A percentile compares a stretch with the other conserved stretches of the same genome.
These are phyloP conservation scores for Cryptococcus jaspeensis DNA, from an alignment of 1,284 basidiomycete genomes.

Conservation along the genomic window DNA sequence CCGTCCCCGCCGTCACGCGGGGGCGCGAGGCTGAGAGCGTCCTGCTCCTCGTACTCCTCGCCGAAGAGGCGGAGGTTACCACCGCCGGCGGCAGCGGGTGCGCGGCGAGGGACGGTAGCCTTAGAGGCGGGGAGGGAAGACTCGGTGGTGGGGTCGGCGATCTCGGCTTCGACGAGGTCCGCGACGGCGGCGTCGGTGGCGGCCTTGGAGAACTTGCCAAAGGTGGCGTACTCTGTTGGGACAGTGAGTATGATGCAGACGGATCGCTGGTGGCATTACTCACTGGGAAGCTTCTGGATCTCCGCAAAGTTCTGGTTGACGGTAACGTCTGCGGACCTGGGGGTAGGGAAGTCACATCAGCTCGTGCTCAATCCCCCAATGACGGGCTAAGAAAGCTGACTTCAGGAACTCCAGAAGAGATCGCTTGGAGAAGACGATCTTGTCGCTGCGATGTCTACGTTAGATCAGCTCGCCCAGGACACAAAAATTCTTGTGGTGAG, in stretches of 20 bases:
- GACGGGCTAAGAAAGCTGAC: conserved; percentile 7
- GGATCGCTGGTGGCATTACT: conserved; percentile 4
- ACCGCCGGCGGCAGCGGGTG: conserved; percentile 37
- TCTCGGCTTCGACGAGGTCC: conserved; percentile 52
- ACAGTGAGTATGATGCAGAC: background rate
- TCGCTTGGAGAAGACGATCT: conserved; percentile 52
- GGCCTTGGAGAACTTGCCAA: conserved; percentile 47
- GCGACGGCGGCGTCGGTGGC: conserved; percentile 50
- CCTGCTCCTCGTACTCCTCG: conserved; percentile 48
- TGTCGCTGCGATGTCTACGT: conserved; percentile 32
- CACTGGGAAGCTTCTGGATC: conserved; percentile 49
- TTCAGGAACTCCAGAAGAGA: conserved; percentile 52
- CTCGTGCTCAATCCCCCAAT: background rate
- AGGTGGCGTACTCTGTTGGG: conserved; percentile 49
- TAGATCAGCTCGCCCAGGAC: conserved; percentile 5
- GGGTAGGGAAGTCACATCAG: background rate
- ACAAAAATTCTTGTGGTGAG: background rate
- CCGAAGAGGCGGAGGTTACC: conserved; percentile 41
- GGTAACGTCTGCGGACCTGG: conserved; percentile 45
- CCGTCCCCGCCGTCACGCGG: conserved; percentile 41
- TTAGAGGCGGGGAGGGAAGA: conserved; percentile 22
- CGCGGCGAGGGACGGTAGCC: conserved; percentile 36
- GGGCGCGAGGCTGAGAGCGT: conserved; percentile 48
- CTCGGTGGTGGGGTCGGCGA: conserved; percentile 44
- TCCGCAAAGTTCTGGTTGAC: conserved; percentile 51